Evolutionary conservation across 768 basidiomycete genomes (phyloP), one percentile per base, ranked within the genome.

Genomic region (Lactarius tabidus): DNA sequence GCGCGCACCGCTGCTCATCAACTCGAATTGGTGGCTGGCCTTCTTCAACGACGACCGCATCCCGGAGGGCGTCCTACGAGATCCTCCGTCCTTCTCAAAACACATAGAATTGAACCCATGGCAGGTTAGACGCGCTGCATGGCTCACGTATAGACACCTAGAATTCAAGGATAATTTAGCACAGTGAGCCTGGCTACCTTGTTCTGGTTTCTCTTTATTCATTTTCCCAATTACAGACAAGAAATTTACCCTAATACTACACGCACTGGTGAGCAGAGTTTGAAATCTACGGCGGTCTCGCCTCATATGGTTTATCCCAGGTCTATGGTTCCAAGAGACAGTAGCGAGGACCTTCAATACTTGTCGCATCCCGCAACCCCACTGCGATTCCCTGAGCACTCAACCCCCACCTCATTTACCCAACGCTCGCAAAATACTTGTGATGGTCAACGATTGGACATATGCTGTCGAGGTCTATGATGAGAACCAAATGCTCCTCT

Each of bases 21-120:
- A 98, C 74, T 95, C 94, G 3, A 98, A 97, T 72, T 98, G 95
- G 95, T 98, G 95, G 95, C 79, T 97, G 28, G 80, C 92, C 2
- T 90, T 95, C 73, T 78, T 81, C 51, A 87, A 95, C 66, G 94
- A 97, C 75, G 72, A 81, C 2, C 77, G 71, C 23, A 81, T 91
- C 51, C 93, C 88, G 9, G 75, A 72, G 8, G 55, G 71, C 2
- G 74, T 77, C 7, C 62, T 75, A 36, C 69, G 62, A 0, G 69
- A 72, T 8, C 70, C 69, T 61, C 51, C 39, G 17, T 70, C 71
- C 10, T 66, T 17, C 54, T 58, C 60, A 17, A 12, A 62, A 15
- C 28, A 8, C 36, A 74, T 72, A n/a, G 76, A 76, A 43, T 76
- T 89, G 57, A 90, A 88, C 0, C 81, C 85, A 20, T 94, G 93